Evolutionary conservation across 495 filamentous ascomycete genomes (phyloP).

Genomic region (Xylaria bambusicola): DNA sequence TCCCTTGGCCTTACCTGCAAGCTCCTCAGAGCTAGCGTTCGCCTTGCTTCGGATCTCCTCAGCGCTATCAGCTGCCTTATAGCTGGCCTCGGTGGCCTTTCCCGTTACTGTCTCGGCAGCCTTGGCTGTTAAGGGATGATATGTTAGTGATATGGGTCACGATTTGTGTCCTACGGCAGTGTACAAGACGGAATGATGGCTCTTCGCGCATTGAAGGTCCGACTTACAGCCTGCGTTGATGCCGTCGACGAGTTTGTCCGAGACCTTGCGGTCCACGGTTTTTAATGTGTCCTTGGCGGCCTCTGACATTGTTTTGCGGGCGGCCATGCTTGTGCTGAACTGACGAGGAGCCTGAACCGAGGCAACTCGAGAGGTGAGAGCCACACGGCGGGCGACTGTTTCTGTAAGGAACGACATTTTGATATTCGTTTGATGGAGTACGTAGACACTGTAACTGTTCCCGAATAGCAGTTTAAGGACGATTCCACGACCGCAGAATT

Average conservation of each 20-base stretch:
- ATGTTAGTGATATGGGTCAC: not conserved
- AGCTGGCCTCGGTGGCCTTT: slow-evolving; percentile 30
- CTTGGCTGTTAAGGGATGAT: slow-evolving; percentile 36
- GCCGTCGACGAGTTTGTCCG: slow-evolving; percentile 57
- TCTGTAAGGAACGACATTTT: slow-evolving; percentile 53
- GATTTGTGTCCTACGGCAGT: no score
- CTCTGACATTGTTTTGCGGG: slow-evolving; percentile 48
- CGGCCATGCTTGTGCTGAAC: slow-evolving; percentile 44
- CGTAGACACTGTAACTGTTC: not conserved
- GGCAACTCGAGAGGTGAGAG: slow-evolving; percentile 36
- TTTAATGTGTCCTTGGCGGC: slow-evolving; percentile 54
- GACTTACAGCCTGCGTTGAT: slow-evolving; percentile 54
- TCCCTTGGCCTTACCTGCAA: slow-evolving; percentile 31
- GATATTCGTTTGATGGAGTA: not conserved
- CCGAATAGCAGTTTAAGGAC: not conserved
- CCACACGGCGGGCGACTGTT: slow-evolving; percentile 38
- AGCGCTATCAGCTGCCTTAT: slow-evolving; percentile 41
- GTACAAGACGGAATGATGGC: not conserved
- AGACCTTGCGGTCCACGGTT: slow-evolving; percentile 51
- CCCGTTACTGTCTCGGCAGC: slow-evolving; percentile 48
- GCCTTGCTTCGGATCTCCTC: slow-evolving; percentile 39
- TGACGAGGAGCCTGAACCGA: slow-evolving; percentile 33
- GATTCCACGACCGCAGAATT: not conserved
- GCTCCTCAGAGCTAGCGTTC: slow-evolving; percentile 40
- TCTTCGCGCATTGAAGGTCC: not conserved